Evolutionary conservation across 2,329 filamentous ascomycete genomes (phyloP).

Genomic region (Stagonosporopsis vannaccii): DNA sequence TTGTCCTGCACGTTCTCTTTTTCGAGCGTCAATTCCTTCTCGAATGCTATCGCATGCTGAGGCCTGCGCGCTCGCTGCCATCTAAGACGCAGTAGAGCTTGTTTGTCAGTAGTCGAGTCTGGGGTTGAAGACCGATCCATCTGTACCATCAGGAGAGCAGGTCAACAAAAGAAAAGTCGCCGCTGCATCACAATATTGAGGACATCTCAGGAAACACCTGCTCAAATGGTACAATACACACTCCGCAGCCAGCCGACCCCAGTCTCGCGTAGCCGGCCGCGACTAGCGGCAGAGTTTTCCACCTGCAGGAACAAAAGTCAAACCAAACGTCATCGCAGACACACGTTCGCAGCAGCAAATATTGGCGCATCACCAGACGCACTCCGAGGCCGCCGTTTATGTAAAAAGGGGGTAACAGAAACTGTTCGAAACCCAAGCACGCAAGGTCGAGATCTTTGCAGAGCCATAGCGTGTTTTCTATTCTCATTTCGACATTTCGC

Average conservation of each 20-base stretch:
- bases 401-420: conserved; percentile 44
- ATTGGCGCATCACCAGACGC: conserved; percentile 33
- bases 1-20: conserved; percentile 45
- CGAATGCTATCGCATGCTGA: conserved; percentile 46
- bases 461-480: conserved; percentile 29
- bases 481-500: conserved; percentile 18
- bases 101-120: not conserved
- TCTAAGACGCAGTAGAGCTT: not conserved
- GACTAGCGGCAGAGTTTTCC: conserved; percentile 30
- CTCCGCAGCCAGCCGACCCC: conserved; percentile 13
- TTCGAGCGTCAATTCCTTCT: conserved; percentile 44
- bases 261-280: conserved; percentile 12
- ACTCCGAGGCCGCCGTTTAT: conserved; percentile 26
- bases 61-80: conserved; percentile 16
- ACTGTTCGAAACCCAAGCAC: conserved; percentile 23
- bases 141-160: not conserved
- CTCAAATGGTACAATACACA: not conserved
- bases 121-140: not conserved
- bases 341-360: conserved; percentile 19
- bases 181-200: not conserved
- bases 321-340: conserved; percentile 29
- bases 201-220: not conserved
- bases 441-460: conserved; percentile 22
- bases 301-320: conserved; percentile 18
- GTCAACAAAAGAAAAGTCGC: not conserved